These are phyloP conservation scores for Debaryomyces castellii DNA, from an alignment of 805 yeast species.

Conservation along the genomic window DNA sequence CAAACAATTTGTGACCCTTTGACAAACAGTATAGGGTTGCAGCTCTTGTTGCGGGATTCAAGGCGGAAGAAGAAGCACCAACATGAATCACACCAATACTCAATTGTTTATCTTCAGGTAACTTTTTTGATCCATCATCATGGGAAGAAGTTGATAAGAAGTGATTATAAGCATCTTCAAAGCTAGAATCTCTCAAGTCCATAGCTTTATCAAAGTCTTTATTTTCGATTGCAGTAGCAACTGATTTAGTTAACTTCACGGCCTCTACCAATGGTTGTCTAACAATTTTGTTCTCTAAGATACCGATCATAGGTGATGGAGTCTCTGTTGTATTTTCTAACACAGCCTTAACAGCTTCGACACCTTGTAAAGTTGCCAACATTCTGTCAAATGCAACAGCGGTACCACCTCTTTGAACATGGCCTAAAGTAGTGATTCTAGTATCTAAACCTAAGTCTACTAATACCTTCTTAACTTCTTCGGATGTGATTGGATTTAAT, in stretches of 20 bases:
- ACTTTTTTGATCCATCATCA: conserved; percentile 34
- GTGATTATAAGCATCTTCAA: conserved; percentile 61
- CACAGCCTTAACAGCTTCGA: conserved; percentile 76
- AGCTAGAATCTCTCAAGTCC: conserved; percentile 67
- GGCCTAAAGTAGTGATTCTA: conserved; percentile 75
- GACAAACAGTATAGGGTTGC: conserved; percentile 75
- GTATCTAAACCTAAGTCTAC: conserved; percentile 73
- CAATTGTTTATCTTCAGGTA: conserved; percentile 53
- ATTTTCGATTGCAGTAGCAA: conserved; percentile 64
- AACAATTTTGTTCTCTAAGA: conserved; percentile 68
- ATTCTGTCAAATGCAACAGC: conserved; percentile 75
- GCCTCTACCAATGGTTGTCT: conserved; percentile 72
- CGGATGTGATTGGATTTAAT: conserved; percentile 63
- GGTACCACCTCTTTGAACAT: conserved; percentile 81
- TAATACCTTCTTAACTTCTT: conserved; percentile 63
- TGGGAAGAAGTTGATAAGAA: conserved; percentile 52
- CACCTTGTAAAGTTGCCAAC: conserved; percentile 78
- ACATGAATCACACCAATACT: conserved; percentile 71
- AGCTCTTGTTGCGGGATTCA: conserved; percentile 76
- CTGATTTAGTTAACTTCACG: conserved; percentile 66
- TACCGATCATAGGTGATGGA: conserved; percentile 80
- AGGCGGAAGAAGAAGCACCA: conserved; percentile 80
- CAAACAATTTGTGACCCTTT: conserved; percentile 69
- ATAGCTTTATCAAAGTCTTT: conserved; percentile 72
- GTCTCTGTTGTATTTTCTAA: conserved; percentile 64